Evolutionary conservation across 163 green algal species (phyloP), one percentile per base, ranked within the genome.

Genomic region (Trebouxia gelatinosa): DNA sequence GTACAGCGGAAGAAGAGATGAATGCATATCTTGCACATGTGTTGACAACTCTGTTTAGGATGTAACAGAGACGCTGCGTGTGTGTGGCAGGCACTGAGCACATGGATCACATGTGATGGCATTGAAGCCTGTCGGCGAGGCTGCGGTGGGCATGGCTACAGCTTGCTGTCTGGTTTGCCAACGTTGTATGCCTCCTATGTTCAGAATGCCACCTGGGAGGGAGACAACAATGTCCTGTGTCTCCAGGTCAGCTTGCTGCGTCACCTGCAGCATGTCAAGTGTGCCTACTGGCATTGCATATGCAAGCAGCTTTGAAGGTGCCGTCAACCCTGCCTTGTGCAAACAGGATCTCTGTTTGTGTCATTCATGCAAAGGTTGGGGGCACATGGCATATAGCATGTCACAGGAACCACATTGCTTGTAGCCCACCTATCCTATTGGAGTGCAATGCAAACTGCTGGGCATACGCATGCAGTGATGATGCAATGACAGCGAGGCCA

Each of bases 181-280:
- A 87, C 84, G 26, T 80, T 97, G 40, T 93, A 93, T 74, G 78
- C 82, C 29, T 90, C 77, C 66, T 98, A 98, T 71, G 93, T 97
- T 54, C 90, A 96, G 85, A 98, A 97, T 75, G 86, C 92, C 29
- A 98, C 93, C 3, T 98, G 93, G 93, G 93, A 98, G 86, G 93
- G 93, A 19, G 92, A 97, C 86, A 98, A 98, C 91, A 96, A 93
- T 80, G 91, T 82, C 11, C 37, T 82, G 58, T 75, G 58, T 17
- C 78, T 82, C 17, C 78, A 82, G 78, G 78, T 32, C 34, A 38
- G 70, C 34, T 7, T n/a, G n/a, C n/a, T n/a, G n/a, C n/a, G n/a
- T n/a, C n/a, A n/a, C n/a, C n/a, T n/a, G n/a, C n/a, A n/a, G n/a
- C n/a, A n/a, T n/a, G n/a, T n/a, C n/a, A n/a, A n/a, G n/a, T n/a